A percentile compares a stretch with the other conserved stretches of the same genome.
Evolutionary conservation across 345 rosid genomes (phyloP).

Genomic region (Luvunga scandens): DNA sequence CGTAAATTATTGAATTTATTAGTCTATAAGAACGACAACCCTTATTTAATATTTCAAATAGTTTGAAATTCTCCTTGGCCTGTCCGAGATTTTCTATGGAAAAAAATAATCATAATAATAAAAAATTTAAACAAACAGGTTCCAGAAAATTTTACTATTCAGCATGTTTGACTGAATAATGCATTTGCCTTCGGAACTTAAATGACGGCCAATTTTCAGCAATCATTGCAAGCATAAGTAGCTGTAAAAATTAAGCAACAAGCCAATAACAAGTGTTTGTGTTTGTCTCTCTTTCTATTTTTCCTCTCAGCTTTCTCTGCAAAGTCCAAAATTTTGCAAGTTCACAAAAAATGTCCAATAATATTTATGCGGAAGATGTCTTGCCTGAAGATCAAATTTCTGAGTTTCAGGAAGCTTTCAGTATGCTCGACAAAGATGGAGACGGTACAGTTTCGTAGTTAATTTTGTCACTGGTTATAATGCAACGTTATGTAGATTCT

Average conservation of each 20-base stretch:
- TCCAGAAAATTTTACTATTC: neutral
- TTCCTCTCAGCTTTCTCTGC: neutral
- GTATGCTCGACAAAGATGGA: conserved; percentile 73
- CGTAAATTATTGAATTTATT: neutral
- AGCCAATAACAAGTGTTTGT: neutral
- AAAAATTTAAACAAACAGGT: neutral
- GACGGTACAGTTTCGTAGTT: conserved; percentile 45
- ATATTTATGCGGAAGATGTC: conserved; percentile 22
- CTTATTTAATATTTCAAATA: neutral
- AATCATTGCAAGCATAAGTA: neutral
- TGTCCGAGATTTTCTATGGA: neutral
- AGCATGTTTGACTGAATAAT: neutral
- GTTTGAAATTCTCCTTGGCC: neutral
- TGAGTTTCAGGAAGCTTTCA: conserved; percentile 59
- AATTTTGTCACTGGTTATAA: too few relatives aligned
- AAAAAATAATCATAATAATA: neutral
- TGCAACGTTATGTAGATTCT: neutral
- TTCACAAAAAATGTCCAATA: neutral
- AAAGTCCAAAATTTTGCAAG: neutral
- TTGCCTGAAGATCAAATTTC: conserved; percentile 30
- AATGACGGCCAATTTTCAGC: neutral
- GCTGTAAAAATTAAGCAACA: neutral
- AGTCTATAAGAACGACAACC: neutral
- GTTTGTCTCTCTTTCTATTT: neutral
- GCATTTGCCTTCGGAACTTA: neutral